phyloP scores from a whole-genome alignment of 768 basidiomycete species.

The Lanmaoa rubissima region DNA sequence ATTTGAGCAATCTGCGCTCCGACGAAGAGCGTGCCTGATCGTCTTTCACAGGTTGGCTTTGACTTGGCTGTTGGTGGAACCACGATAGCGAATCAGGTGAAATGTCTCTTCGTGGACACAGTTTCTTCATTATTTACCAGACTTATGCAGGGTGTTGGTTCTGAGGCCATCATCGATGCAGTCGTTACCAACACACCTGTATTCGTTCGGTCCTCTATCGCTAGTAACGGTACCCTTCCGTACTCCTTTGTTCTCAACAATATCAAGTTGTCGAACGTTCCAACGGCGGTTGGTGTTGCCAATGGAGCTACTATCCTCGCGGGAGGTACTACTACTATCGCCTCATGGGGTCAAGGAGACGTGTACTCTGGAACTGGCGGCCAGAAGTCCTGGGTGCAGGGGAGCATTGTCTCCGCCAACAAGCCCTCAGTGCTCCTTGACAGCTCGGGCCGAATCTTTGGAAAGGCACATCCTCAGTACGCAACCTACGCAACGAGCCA shows the following conservation, averaged over 20 bases:
- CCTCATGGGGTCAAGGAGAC: conserved; percentile 75
- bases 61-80: conserved; percentile 41
- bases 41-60: conserved; percentile 40
- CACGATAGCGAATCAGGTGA: conserved; percentile 33
- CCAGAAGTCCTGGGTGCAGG: conserved; percentile 48
- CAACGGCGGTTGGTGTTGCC: conserved; percentile 32
- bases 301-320: conserved; percentile 34
- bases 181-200: conserved; percentile 42
- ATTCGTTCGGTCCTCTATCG: conserved; percentile 40
- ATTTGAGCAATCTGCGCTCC: too few relatives aligned
- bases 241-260: conserved; percentile 39
- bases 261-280: conserved; percentile 34
- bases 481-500: conserved; percentile 53
- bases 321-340: conserved; percentile 35
- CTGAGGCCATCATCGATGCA: conserved; percentile 47
- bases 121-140: background rate
- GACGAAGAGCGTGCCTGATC: background rate
- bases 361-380: conserved; percentile 54
- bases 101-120: background rate
- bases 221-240: conserved; percentile 27
- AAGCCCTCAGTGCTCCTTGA: conserved; percentile 61
- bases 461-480: conserved; percentile 66
- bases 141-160: conserved; percentile 38
- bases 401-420: conserved; percentile 39
- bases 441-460: conserved; percentile 56